Evolutionary conservation across 2,329 filamentous ascomycete genomes (phyloP).

Genomic region (Nannizzia gypsea): DNA sequence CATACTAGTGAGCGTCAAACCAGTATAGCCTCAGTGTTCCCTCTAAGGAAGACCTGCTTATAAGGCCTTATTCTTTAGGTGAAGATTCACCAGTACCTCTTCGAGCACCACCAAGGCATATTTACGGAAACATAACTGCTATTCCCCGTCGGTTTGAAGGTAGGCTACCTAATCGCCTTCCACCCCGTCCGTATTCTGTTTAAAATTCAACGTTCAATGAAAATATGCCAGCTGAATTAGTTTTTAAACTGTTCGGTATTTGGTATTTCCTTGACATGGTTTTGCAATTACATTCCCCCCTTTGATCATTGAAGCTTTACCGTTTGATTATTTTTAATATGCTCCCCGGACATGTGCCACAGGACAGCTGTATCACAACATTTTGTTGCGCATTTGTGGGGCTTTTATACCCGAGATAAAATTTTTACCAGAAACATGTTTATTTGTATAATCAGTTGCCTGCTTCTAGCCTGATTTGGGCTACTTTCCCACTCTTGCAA

Average conservation of each 20-base stretch:
- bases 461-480: not conserved
- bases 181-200: not conserved
- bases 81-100: not conserved
- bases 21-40: not conserved
- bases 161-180: not conserved
- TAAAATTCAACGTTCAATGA: not conserved
- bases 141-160: not conserved
- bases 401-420: not conserved
- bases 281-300: slow-evolving; percentile 9
- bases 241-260: not conserved
- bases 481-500: not conserved
- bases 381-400: slow-evolving; percentile 4
- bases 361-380: slow-evolving; percentile 2
- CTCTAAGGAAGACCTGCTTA: not conserved
- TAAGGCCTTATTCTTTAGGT: not conserved
- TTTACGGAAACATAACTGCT: not conserved
- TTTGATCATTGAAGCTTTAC: slow-evolving; percentile 9
- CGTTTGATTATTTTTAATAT: slow-evolving; percentile 31
- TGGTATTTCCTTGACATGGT: slow-evolving; percentile 10
- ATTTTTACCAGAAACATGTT: not conserved
- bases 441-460: not conserved
- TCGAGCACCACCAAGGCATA: not conserved
- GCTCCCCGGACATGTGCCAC: slow-evolving; percentile 28
- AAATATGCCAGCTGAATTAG: not conserved
- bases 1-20: not conserved